These are phyloP conservation scores for Paramecium primaurelia DNA, from an alignment of 73 alveolate genomes.

Conservation along the genomic window DNA sequence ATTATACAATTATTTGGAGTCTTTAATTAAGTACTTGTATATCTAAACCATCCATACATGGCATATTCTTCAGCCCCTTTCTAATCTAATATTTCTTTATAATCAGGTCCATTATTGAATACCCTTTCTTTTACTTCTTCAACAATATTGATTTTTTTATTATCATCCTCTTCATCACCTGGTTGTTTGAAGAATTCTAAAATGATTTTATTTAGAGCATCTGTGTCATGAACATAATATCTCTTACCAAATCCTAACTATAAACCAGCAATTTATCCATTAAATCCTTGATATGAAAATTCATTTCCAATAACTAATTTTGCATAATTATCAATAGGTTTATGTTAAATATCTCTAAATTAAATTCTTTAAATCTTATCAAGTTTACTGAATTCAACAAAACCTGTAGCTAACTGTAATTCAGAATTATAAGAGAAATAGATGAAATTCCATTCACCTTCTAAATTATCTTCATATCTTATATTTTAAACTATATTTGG, in stretches of 20 bases:
- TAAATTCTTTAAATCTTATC: neutral
- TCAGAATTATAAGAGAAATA: constrained; percentile 14
- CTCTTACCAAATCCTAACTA: neutral
- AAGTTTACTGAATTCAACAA: neutral
- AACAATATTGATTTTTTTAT: neutral
- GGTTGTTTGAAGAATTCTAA: neutral
- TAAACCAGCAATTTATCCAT: neutral
- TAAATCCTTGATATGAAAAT: constrained; percentile 8
- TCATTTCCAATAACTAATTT: neutral
- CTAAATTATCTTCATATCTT: neutral
- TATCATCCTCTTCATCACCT: neutral
- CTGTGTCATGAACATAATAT: neutral
- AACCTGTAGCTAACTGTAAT: neutral
- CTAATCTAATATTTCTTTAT: neutral
- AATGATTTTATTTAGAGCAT: neutral
- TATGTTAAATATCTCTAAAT: neutral
- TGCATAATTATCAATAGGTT: constrained; percentile 23
- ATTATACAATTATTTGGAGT: neutral
- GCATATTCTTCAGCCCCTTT: neutral
- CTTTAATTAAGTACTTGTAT: neutral
- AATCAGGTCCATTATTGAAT: neutral
- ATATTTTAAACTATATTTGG: neutral
- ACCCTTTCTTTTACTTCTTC: neutral
- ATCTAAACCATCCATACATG: constrained; percentile 45
- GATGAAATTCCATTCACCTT: constrained; percentile 29